A percentile compares a stretch with the other conserved stretches of the same genome.
Evolutionary conservation across 1,284 basidiomycete genomes (phyloP).

Genomic region (Thelephora terrestris): DNA sequence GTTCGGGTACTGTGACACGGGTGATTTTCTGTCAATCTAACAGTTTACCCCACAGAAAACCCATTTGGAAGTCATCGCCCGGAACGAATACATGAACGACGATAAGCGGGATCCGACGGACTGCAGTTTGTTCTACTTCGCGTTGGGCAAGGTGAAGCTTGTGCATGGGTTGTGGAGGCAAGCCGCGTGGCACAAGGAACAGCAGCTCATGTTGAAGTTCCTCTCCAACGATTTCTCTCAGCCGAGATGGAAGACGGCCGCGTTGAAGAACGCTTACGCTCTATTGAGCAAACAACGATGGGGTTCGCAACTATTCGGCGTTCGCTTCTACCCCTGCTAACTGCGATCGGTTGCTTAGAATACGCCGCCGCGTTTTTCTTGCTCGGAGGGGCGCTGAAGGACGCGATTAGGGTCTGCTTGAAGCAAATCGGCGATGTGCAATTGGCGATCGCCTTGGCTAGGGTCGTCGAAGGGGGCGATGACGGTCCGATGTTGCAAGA

Average conservation of each 20-base stretch:
- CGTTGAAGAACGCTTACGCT: constrained; percentile 94
- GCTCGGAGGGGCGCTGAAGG: constrained; percentile 79
- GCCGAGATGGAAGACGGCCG: constrained; percentile 85
- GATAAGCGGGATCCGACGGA: constrained; percentile 81
- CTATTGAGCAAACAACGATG: constrained; percentile 88
- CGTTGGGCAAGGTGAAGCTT: constrained; percentile 84
- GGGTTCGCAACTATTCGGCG: constrained; percentile 35
- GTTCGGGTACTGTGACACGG: constrained; percentile 43
- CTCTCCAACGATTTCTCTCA: constrained; percentile 84
- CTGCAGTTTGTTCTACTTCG: constrained; percentile 92
- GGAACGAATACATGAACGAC: constrained; percentile 84
- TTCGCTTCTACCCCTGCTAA: constrained; percentile 8
- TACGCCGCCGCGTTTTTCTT: constrained; percentile 98
- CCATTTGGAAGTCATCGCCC: constrained; percentile 84
- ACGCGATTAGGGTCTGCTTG: constrained; percentile 88
- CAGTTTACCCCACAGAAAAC: constrained; percentile 42
- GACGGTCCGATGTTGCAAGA: constrained; percentile 69
- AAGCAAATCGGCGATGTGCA: constrained; percentile 86
- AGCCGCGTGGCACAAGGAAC: constrained; percentile 90
- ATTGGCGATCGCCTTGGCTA: constrained; percentile 79
- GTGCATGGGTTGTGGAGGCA: constrained; percentile 95
- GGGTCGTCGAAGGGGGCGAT: constrained; percentile 74
- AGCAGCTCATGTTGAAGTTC: constrained; percentile 86
- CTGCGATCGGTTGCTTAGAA: constrained; percentile 35
- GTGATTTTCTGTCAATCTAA: not conserved